Evolutionary conservation across 78 protist species (phyloP).

Genomic region (Acrasis kona): DNA sequence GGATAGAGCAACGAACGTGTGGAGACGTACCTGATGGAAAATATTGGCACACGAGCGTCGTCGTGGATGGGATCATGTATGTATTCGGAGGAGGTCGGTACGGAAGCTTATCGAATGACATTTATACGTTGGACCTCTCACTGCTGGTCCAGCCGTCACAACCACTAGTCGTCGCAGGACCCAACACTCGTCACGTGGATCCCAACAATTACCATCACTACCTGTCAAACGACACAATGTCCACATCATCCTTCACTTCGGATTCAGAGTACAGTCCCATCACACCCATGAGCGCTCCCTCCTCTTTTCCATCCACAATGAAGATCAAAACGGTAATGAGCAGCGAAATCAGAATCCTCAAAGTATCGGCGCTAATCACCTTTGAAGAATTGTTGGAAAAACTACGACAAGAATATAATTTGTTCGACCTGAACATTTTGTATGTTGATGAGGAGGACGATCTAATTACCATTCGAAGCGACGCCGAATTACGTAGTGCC

Average conservation of each 20-base stretch:
- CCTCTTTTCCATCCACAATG: no score
- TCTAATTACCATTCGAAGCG: background rate
- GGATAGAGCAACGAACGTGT: background rate
- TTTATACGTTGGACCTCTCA: background rate
- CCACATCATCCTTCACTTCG: no score
- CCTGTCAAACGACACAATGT: no score
- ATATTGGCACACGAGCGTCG: background rate
- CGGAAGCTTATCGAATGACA: background rate
- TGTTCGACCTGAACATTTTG: background rate
- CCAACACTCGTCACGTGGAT: background rate
- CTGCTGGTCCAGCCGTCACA: background rate
- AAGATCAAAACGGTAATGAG: background rate
- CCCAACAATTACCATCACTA: no score
- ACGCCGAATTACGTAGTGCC: background rate
- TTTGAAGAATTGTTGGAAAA: background rate
- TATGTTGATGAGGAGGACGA: background rate
- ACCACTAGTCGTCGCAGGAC: background rate
- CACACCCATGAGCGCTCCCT: no score
- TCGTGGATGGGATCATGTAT: background rate
- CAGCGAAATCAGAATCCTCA: background rate
- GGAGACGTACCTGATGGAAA: background rate
- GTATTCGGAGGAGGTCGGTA: background rate
- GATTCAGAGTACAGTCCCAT: no score
- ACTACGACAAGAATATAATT: background rate
- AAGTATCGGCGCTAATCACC: background rate